phyloP scores from a whole-genome alignment of 2,329 filamentous ascomycete species.

The Trichoderma sp. region DNA sequence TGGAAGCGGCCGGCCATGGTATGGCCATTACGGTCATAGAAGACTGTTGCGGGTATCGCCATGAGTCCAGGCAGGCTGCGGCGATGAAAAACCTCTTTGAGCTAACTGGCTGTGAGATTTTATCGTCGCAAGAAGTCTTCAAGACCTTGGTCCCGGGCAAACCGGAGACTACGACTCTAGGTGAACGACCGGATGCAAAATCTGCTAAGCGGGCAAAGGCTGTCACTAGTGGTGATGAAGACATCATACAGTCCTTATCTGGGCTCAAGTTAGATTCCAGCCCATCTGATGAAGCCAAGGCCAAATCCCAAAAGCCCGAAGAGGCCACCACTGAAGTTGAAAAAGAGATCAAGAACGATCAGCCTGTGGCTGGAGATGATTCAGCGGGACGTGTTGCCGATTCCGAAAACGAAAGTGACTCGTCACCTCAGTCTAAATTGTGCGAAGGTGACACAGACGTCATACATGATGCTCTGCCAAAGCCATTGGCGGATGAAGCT shows the following conservation, averaged over 20 bases:
- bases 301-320: background rate
- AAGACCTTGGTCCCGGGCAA: constrained; percentile 32
- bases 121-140: constrained; percentile 62
- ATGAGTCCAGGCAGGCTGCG: constrained; percentile 65
- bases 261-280: constrained; percentile 36
- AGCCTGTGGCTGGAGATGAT: constrained; percentile 26
- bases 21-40: constrained; percentile 84
- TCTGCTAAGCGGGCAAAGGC: background rate
- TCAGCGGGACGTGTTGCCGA: background rate
- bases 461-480: constrained; percentile 67
- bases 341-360: constrained; percentile 24
- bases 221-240: constrained; percentile 21
- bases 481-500: constrained; percentile 54
- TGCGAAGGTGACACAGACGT: constrained; percentile 82
- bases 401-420: background rate
- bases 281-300: constrained; percentile 26
- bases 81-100: constrained; percentile 72
- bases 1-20: constrained; percentile 87
- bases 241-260: constrained; percentile 38
- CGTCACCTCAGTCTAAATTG: constrained; percentile 51
- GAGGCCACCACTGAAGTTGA: constrained; percentile 25
- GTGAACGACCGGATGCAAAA: constrained; percentile 20
- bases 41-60: constrained; percentile 84
- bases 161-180: background rate
- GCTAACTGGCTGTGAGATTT: constrained; percentile 70